Evolutionary conservation across 2,329 filamentous ascomycete species (phyloP).

Genomic region (Epichloe sibirici): DNA sequence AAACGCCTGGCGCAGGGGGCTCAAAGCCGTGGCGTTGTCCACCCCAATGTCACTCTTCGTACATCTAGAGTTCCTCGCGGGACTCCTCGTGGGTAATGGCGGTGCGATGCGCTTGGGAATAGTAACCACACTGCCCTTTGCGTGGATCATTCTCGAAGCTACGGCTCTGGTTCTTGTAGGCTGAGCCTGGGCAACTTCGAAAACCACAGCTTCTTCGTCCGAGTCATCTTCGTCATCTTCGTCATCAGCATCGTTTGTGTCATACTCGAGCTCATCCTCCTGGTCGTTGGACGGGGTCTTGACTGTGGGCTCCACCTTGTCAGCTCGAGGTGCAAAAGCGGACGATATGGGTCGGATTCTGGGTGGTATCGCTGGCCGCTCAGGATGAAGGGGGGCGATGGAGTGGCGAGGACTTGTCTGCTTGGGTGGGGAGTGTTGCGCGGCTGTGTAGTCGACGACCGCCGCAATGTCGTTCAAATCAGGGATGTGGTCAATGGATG

Average conservation of each 20-base stretch:
- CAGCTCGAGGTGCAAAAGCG: conserved; percentile 5
- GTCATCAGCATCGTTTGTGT: conserved; percentile 24
- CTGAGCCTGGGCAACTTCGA: conserved; percentile 50
- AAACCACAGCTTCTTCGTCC: conserved; percentile 52
- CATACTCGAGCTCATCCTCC: conserved; percentile 12
- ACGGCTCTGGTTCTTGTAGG: conserved; percentile 43
- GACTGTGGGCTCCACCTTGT: conserved; percentile 14
- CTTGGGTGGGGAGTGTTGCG: conserved; percentile 39
- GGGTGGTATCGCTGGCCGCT: conserved; percentile 8
- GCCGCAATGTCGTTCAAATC: conserved; percentile 14
- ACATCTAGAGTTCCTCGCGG: conserved; percentile 45
- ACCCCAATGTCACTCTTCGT: conserved; percentile 45
- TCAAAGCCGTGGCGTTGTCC: conserved; percentile 40
- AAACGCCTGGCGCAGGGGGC: conserved; percentile 40
- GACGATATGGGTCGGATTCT: conserved; percentile 1
- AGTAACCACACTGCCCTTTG: conserved; percentile 68
- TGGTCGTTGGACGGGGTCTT: conserved; percentile 14
- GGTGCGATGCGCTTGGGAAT: conserved; percentile 74
- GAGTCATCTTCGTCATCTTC: conserved; percentile 36
- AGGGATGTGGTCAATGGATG: conserved; percentile 28
- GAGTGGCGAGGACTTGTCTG: conserved; percentile 29
- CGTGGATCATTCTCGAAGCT: conserved; percentile 53
- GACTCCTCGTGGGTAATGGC: conserved; percentile 65
- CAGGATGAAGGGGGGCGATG: conserved; percentile 13
- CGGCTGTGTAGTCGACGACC: conserved; percentile 48